Evolutionary conservation across 1,284 basidiomycete species (phyloP).

Genomic region (Phellinidium pouzarii): DNA sequence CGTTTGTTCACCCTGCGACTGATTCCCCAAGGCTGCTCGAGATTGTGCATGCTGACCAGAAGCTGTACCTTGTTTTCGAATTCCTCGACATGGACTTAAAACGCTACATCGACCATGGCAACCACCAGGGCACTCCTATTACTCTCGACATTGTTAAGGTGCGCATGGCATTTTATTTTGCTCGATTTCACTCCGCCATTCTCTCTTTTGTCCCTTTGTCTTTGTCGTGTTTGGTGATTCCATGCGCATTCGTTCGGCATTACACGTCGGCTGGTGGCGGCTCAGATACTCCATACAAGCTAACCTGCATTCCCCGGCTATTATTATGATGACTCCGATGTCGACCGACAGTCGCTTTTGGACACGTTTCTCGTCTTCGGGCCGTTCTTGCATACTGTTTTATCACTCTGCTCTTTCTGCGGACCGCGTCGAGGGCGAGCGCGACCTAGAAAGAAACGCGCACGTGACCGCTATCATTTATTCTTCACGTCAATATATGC

Average conservation of each 20-base stretch:
- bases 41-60: slow-evolving; percentile 95
- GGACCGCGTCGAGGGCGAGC: not conserved
- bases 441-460: not conserved
- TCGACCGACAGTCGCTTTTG: not conserved
- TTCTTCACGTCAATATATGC: not conserved
- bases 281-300: slow-evolving; percentile 12
- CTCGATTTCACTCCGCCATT: not conserved
- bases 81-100: slow-evolving; percentile 93
- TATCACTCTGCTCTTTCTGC: not conserved
- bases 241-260: not conserved
- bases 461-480: slow-evolving; percentile 15
- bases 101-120: slow-evolving; percentile 89
- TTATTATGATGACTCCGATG: not conserved
- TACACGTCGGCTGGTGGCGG: slow-evolving; percentile 22
- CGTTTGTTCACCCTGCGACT: slow-evolving; percentile 11
- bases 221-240: not conserved
- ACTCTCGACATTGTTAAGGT: slow-evolving; percentile 84
- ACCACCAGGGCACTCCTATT: slow-evolving; percentile 63
- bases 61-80: slow-evolving; percentile 96
- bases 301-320: not conserved
- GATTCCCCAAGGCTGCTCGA: slow-evolving; percentile 71
- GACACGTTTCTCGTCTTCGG: slow-evolving; percentile 10
- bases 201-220: not conserved
- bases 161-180: slow-evolving; percentile 23
- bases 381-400: slow-evolving; percentile 7